Evolutionary conservation across 2,329 filamentous ascomycete species (phyloP).

Genomic region (Whalleya microplaca): DNA sequence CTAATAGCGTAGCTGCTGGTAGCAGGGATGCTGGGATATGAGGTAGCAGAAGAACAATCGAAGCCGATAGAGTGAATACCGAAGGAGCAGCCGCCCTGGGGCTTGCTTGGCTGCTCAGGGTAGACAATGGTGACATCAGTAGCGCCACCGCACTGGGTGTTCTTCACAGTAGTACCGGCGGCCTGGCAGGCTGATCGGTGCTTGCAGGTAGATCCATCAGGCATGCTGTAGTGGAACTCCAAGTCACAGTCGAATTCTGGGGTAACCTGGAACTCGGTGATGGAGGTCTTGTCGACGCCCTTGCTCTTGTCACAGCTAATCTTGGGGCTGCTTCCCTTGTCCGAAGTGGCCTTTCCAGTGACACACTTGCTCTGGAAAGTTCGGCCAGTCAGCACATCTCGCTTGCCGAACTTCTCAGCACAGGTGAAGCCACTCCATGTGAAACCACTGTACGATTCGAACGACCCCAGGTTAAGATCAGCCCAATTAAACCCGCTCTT

Average conservation of each 20-base stretch:
- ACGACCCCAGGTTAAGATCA: conserved; percentile 61
- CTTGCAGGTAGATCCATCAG: conserved; percentile 80
- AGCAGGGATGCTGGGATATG: conserved; percentile 28
- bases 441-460: conserved; percentile 73
- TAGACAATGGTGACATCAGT: conserved; percentile 75
- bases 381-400: conserved; percentile 58
- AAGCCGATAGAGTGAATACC: conserved; percentile 76
- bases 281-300: conserved; percentile 67
- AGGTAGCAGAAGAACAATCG: conserved; percentile 59
- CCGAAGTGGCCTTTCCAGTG: conserved; percentile 54
- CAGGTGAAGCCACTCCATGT: conserved; percentile 75
- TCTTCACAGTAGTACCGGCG: conserved; percentile 71
- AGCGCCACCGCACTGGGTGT: conserved; percentile 91
- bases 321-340: conserved; percentile 55
- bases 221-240: conserved; percentile 87
- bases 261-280: conserved; percentile 73
- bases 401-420: conserved; percentile 60
- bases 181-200: conserved; percentile 71
- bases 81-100: conserved; percentile 67
- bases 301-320: conserved; percentile 56
- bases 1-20: conserved; percentile 15
- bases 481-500: conserved; percentile 72
- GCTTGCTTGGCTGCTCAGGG: conserved; percentile 60
- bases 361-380: conserved; percentile 63
- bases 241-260: conserved; percentile 77